These are phyloP conservation scores for Fusarium sp. DNA, from an alignment of 2,329 filamentous ascomycete species.

Conservation along the genomic window DNA sequence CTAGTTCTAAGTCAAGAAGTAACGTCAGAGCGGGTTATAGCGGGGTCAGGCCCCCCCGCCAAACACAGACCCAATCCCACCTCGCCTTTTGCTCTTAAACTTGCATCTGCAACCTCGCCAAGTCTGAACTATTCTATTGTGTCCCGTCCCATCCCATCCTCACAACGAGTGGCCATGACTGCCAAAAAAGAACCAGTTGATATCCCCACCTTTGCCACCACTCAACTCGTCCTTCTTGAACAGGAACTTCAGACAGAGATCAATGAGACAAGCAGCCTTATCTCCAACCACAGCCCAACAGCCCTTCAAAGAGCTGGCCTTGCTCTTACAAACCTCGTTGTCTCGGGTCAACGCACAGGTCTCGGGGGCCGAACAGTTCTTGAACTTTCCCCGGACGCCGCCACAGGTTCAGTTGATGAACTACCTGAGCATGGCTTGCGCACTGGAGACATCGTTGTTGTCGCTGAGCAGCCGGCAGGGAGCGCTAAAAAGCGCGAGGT, in stretches of 20 bases:
- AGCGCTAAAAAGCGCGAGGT: constrained; percentile 79
- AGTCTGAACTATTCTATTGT: too few relatives aligned
- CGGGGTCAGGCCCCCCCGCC: constrained; percentile 39
- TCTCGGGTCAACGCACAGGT: constrained; percentile 84
- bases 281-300: constrained; percentile 75
- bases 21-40: constrained; percentile 34
- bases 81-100: constrained; percentile 24
- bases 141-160: background rate
- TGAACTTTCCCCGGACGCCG: constrained; percentile 81
- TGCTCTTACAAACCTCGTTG: constrained; percentile 79
- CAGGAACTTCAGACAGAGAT: constrained; percentile 80
- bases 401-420: constrained; percentile 64
- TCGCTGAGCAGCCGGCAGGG: constrained; percentile 80
- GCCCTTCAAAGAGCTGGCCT: constrained; percentile 81
- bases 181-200: constrained; percentile 62
- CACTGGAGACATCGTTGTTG: constrained; percentile 81
- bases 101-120: constrained; percentile 3
- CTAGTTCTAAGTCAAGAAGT: constrained; percentile 1
- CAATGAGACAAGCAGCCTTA: constrained; percentile 74
- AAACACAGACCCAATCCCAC: constrained; percentile 24
- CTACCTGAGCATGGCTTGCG: constrained; percentile 82
- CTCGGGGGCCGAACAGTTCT: constrained; percentile 91
- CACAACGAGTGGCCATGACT: constrained; percentile 49
- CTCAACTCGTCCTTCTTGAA: constrained; percentile 78
- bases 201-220: constrained; percentile 75